Conservation (phyloP, 140 eudicot species). For the Cichorium intybus region DNA sequence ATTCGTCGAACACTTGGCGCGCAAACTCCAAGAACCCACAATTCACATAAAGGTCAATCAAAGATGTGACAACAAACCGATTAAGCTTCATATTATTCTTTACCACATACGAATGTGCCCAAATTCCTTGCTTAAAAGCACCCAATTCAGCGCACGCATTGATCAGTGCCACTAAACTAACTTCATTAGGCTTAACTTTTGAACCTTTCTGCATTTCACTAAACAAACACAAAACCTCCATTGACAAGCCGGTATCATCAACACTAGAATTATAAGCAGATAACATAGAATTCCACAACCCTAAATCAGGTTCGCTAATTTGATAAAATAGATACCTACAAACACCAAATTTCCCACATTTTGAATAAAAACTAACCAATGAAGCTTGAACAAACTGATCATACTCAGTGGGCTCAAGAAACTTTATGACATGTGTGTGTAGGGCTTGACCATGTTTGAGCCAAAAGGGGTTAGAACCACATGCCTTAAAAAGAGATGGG, state of each 20-base stretch:
- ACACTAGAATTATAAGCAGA: conserved; percentile 33
- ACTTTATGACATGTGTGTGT: conserved; percentile 58
- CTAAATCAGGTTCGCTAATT: conserved; percentile 57
- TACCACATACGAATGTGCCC: conserved; percentile 59
- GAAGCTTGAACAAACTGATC: conserved; percentile 72
- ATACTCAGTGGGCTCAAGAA: conserved; percentile 36
- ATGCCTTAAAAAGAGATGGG: conserved; percentile 78
- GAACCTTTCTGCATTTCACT: conserved; percentile 43
- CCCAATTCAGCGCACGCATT: conserved; percentile 71
- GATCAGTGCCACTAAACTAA: conserved; percentile 57
- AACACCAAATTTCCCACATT: conserved; percentile 51
- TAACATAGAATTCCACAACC: conserved; percentile 62
- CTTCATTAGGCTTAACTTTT: conserved; percentile 52
- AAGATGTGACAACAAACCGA: conserved; percentile 46
- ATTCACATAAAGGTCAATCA: conserved; percentile 55
- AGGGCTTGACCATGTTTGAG: conserved; percentile 48
- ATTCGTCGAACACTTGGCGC: conserved; percentile 46
- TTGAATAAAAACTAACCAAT: conserved; percentile 65
- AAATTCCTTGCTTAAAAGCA: conserved; percentile 63
- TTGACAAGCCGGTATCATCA: conserved; percentile 26
- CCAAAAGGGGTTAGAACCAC: conserved; percentile 52
- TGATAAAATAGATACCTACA: conserved; percentile 48
- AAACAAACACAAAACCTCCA: conserved; percentile 62
- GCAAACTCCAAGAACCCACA: conserved; percentile 57
- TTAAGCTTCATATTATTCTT: conserved; percentile 48